These are phyloP conservation scores for Aspergillus conjunctus DNA, from an alignment of 495 filamentous ascomycete genomes.

Conservation along the genomic window DNA sequence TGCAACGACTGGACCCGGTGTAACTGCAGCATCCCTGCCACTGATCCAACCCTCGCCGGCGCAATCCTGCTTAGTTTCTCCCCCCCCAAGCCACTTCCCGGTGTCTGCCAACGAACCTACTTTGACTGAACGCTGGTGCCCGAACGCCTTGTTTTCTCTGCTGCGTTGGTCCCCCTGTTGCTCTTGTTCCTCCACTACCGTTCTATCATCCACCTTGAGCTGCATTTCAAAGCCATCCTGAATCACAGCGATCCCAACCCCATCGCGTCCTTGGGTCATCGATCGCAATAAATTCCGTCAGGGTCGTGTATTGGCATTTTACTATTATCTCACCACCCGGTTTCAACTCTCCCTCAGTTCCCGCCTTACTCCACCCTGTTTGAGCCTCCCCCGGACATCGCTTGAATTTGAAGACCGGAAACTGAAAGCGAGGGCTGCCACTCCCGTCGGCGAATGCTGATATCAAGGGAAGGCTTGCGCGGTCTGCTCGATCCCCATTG, in stretches of 20 bases:
- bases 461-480: conserved; percentile 33
- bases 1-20: conserved; percentile 32
- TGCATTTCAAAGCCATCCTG: conserved; percentile 1
- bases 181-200: conserved; percentile 11
- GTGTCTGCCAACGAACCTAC: conserved; percentile 36
- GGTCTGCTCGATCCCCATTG: conserved; percentile 48
- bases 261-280: neutral
- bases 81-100: conserved; percentile 34
- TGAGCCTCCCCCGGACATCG: neutral
- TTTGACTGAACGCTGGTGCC: conserved; percentile 42
- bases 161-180: conserved; percentile 31
- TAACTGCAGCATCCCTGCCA: conserved; percentile 47
- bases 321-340: neutral
- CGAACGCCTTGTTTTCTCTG: conserved; percentile 45
- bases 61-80: conserved; percentile 33
- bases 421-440: conserved; percentile 13
- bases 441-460: conserved; percentile 47
- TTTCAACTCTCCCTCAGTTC: neutral
- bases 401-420: conserved; percentile 5
- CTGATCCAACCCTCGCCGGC: conserved; percentile 37
- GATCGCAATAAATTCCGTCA: neutral
- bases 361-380: neutral
- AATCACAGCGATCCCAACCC: conserved; percentile 3
- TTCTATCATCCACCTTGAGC: conserved; percentile 12
- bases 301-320: conserved; percentile 3